Conservation (phyloP, 2,329 filamentous ascomycete species). For the Penicillium aurantiogriseum region DNA sequence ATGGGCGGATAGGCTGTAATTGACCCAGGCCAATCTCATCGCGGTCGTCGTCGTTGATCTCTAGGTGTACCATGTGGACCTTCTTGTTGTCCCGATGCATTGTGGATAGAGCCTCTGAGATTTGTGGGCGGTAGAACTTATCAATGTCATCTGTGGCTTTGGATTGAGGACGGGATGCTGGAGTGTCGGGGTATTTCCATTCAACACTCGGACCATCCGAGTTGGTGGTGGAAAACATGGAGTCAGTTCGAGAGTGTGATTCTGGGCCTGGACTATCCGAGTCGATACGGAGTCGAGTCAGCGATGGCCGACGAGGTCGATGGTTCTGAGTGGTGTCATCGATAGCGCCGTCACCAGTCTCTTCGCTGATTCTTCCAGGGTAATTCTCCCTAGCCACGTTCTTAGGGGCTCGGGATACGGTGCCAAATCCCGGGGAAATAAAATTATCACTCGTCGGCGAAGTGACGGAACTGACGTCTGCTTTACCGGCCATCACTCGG, state of each 20-base stretch:
- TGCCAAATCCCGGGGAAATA: slow-evolving; percentile 14
- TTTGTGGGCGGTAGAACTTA: slow-evolving; percentile 30
- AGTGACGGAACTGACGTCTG: slow-evolving; percentile 37
- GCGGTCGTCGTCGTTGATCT: slow-evolving; percentile 35
- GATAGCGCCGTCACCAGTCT: slow-evolving; percentile 4
- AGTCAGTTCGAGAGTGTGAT: slow-evolving; percentile 33
- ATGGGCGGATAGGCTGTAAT: slow-evolving; percentile 37
- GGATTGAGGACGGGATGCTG: slow-evolving; percentile 37
- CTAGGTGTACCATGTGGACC: slow-evolving; percentile 37
- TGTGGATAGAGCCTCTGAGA: slow-evolving; percentile 36
- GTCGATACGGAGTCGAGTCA: slow-evolving; percentile 15
- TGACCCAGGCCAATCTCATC: slow-evolving; percentile 34
- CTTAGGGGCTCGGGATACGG: slow-evolving; percentile 9
- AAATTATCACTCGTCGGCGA: slow-evolving; percentile 23
- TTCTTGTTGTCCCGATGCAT: slow-evolving; percentile 34
- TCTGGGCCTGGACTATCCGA: slow-evolving; percentile 11
- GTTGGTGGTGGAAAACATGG: slow-evolving; percentile 30
- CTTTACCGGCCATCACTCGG: slow-evolving; percentile 86
- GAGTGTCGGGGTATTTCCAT: slow-evolving; percentile 37
- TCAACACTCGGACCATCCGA: slow-evolving; percentile 28
- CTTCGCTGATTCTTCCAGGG: slow-evolving; percentile 4
- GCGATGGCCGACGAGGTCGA: slow-evolving; percentile 20
- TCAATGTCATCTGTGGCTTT: slow-evolving; percentile 35
- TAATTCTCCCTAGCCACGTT: not conserved
- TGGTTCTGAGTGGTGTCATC: slow-evolving; percentile 15